Base-by-base conservation (phyloP, 495 filamentous ascomycete genomes). In the Hypoxylon subgilvum region DNA sequence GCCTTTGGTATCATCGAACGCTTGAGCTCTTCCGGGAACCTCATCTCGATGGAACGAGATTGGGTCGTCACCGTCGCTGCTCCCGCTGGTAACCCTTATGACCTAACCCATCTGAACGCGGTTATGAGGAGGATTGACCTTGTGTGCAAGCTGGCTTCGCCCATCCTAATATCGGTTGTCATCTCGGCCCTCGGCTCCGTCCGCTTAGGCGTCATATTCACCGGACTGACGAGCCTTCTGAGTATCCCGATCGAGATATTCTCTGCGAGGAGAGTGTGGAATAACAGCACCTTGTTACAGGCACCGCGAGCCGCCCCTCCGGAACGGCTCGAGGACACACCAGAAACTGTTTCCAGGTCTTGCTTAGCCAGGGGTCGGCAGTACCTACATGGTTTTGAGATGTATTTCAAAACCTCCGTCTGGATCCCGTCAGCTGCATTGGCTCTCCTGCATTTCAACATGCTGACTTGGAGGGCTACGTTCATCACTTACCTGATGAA, bases 81-180 rank as follows among this genome's bases (percentile, higher is more conserved):
- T 21, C 71, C 69, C 2, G 50, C 57, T 22, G 69, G 68, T 2
- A 40, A 55, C 9, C 52, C 61, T 9, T 74, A 77, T 39, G 69
- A 76, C 27, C 51, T 79, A 4, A 72, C 77, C 5, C 65, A 75
- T 28, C 50, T 88, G 5, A 89, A 88, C 63, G 76, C 86, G 0
- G 76, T 76, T 3, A 89, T 89, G 85, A 75, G 87, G 35, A 76
- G 86, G 8, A 89, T 90, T 49, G 87, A 90, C 63, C 77, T 90
- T 12, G 73, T 84, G 31, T 89, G 87, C 74, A 90, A 90, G 63
- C 79, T 90, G 13, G 46, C 85, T 9, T 84, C 79, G 0, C 87
- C 87, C 0, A 70, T 87, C 0, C 70, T 83, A 18, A 82, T 86
- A 23, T 82, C 84, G 6, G 51, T 79, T 1, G 57, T 86, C n/a